Evolutionary conservation across 352 stramenopile genomes (phyloP), one percentile per base, ranked within the genome.

Genomic region (Phytopythium chamaehyphon): DNA sequence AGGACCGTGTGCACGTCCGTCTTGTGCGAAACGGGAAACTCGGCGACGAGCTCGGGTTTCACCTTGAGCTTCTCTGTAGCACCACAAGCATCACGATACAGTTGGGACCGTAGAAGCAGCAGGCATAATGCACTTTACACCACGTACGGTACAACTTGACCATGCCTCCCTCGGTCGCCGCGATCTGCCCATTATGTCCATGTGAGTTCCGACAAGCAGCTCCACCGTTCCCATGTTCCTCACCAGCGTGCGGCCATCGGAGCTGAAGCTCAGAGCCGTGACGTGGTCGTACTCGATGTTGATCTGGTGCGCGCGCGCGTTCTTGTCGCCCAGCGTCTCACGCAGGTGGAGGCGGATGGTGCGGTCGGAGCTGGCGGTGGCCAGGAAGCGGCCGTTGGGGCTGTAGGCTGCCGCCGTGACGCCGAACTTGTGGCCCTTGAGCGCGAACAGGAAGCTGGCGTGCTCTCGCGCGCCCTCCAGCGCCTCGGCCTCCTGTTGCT

Each of bases 271-370:
- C 57, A 90, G 71, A 8, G 82, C 76, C 0, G 82, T 90, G 2
- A 61, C 82, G 49, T 93, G 74, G 45, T 93, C 82, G 54, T 90
- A 93, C 57, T 90, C 79, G 26, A 88, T 83, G 39, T 71, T 77
- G 56, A 93, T 88, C 22, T 69, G 61, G 43, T 88, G 76, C 31
- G 73, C 50, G 26, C 73, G 73, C 15, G 73, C 62, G 57, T 83
- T 84, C 54, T 88, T 83, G 49, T 84, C 72, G 9, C 62, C 64
- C 15, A 93, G 61, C 18, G 67, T 71, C 7, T 88, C 82, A 40
- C 82, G 76, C 46, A 83, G 62, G 36, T 87, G 86, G 28, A 93
- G 45, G 18, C 79, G 79, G 38, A 90, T 76, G 19, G 77, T 87
- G 57, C 82, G 82, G 55, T 93, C 82, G 3, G 73, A 82, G 64